A percentile compares a stretch with the other conserved stretches of the same genome.
These are phyloP conservation scores for Mycena crocata DNA, from an alignment of 768 basidiomycete species.

Conservation along the genomic window DNA sequence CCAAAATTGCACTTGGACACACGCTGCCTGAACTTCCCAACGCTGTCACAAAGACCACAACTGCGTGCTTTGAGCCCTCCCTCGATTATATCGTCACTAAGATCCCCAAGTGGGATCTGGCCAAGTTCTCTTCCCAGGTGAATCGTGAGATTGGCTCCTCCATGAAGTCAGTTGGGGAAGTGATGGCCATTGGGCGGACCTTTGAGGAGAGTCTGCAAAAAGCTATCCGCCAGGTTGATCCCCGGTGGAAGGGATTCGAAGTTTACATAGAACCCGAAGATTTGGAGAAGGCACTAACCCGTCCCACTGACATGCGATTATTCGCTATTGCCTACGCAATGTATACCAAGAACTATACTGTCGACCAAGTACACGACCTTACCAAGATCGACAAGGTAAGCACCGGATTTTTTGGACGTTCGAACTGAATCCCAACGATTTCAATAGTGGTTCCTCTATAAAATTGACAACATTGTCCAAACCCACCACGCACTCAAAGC, in stretches of 20 bases:
- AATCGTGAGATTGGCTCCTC: constrained; percentile 95
- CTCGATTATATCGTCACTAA: constrained; percentile 99
- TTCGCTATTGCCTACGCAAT: constrained; percentile 99
- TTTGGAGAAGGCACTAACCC: constrained; percentile 79
- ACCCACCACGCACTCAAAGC: constrained; percentile 82
- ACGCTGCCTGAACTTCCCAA: constrained; percentile 98
- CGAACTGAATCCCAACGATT: not conserved
- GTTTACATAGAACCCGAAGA: constrained; percentile 92
- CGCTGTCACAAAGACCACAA: constrained; percentile 98
- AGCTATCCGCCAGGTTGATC: constrained; percentile 97
- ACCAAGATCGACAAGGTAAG: constrained; percentile 97
- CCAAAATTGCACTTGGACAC: constrained; percentile 97
- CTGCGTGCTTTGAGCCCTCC: constrained; percentile 98
- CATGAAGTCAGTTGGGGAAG: constrained; percentile 99
- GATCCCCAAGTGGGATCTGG: constrained; percentile 99
- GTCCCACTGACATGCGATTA: constrained; percentile 94
- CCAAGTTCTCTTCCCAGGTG: constrained; percentile 95
- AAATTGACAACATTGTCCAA: constrained; percentile 97
- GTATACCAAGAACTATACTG: constrained; percentile 91
- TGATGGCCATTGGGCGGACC: constrained; percentile 99
- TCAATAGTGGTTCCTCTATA: constrained; percentile 94
- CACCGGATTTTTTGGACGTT: not conserved
- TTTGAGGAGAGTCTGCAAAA: constrained; percentile 99
- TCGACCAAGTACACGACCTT: constrained; percentile 90
- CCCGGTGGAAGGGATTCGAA: constrained; percentile 96